Evolutionary conservation across 2,329 filamentous ascomycete genomes (phyloP).

Genomic region (Phialemonium atrogriseum): DNA sequence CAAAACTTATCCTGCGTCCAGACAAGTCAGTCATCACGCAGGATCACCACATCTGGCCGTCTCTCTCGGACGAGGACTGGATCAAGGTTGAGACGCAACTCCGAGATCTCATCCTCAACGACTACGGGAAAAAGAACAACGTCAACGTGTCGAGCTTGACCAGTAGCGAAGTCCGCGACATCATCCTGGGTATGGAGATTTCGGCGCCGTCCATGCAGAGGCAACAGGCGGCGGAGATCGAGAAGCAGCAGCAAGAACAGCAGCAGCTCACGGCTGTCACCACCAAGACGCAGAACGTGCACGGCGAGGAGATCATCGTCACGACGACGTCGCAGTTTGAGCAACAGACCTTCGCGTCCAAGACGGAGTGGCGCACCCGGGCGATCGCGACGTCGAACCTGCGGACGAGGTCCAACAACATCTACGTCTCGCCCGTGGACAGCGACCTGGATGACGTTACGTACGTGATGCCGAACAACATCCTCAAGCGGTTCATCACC

Average conservation of each 20-base stretch:
- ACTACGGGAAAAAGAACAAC: constrained; percentile 99
- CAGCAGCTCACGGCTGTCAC: constrained; percentile 94
- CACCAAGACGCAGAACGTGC: constrained; percentile 95
- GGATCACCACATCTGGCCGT: constrained; percentile 98
- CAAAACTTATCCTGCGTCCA: constrained; percentile 85
- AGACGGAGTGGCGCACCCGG: constrained; percentile 96
- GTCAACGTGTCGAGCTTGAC: constrained; percentile 97
- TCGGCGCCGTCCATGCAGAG: constrained; percentile 96
- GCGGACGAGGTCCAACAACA: constrained; percentile 90
- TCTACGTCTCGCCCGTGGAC: constrained; percentile 96
- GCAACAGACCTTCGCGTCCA: constrained; percentile 94
- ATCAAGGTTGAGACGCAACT: constrained; percentile 98
- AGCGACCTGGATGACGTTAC: constrained; percentile 85
- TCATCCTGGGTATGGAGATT: constrained; percentile 99
- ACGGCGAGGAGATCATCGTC: constrained; percentile 95
- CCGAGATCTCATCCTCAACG: constrained; percentile 90
- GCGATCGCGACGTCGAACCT: constrained; percentile 96
- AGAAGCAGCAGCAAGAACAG: constrained; percentile 97
- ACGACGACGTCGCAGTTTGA: constrained; percentile 98
- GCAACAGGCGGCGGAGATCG: constrained; percentile 96
- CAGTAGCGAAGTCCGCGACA: constrained; percentile 93
- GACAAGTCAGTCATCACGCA: constrained; percentile 98
- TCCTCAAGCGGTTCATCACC: constrained; percentile 95
- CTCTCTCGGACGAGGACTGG: constrained; percentile 92
- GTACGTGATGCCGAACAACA: constrained; percentile 98